phyloP scores from a whole-genome alignment of 208 protist genomes.

The Polymyxa betae region DNA sequence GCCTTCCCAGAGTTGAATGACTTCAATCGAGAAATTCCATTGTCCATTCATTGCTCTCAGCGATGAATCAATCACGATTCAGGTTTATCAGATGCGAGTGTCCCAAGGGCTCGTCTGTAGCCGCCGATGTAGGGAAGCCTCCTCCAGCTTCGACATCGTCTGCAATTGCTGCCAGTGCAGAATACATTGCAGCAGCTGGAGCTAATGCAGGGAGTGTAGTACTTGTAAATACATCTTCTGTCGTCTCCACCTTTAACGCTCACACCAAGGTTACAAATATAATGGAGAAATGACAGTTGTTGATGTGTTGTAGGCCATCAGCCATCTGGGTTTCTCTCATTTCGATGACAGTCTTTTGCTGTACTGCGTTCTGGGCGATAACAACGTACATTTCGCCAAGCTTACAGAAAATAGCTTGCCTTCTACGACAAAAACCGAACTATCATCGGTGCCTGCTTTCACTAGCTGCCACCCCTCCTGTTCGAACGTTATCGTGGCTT shows the following conservation, averaged over 20 bases:
- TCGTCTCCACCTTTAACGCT: background rate
- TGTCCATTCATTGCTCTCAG: background rate
- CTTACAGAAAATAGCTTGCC: too few species aligned
- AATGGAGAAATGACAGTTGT: too few species aligned
- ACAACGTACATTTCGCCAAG: too few species aligned
- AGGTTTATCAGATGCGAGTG: background rate
- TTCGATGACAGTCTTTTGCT: background rate
- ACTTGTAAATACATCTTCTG: background rate
- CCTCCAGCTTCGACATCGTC: background rate
- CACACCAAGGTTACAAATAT: slow-evolving; percentile 33
- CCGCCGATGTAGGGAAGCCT: background rate
- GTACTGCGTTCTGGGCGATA: background rate
- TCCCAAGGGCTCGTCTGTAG: background rate
- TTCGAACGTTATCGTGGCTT: background rate
- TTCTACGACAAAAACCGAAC: too few species aligned
- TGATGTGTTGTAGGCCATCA: too few species aligned
- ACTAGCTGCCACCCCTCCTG: slow-evolving; percentile 39
- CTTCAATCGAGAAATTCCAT: too few species aligned
- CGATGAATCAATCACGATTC: background rate
- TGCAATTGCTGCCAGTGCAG: background rate
- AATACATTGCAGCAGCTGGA: background rate
- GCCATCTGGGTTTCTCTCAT: background rate
- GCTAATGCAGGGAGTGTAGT: background rate
- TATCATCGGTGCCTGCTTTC: too few species aligned
- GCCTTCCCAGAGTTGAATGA: too few species aligned